phyloP scores from a whole-genome alignment of 108 stramenopile genomes.

The Fistulifera solaris region DNA sequence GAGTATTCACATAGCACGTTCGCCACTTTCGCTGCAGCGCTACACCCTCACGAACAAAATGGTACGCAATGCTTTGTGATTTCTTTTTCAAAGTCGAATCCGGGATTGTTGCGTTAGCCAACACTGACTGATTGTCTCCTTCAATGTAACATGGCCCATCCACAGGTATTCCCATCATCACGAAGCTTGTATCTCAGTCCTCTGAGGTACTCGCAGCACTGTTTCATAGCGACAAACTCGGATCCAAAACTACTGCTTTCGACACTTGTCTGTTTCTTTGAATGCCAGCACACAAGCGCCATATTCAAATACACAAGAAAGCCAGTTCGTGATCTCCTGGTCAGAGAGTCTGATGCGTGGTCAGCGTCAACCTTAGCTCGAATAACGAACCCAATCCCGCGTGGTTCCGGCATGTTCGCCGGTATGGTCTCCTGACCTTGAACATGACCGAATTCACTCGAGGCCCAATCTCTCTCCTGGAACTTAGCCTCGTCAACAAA shows the following conservation, averaged over 20 bases:
- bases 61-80: conserved; percentile 4
- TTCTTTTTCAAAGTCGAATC: conserved; percentile 3
- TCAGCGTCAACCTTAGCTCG: conserved; percentile 21
- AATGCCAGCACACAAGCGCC: conserved; percentile 26
- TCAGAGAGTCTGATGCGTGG: conserved; percentile 25
- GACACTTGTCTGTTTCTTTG: conserved; percentile 28
- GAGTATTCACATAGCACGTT: conserved; percentile 21
- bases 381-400: conserved; percentile 20
- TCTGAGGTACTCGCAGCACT: conserved; percentile 23
- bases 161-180: conserved; percentile 36
- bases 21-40: conserved; percentile 20
- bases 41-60: conserved; percentile 5
- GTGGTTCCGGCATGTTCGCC: conserved; percentile 16
- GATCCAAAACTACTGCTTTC: conserved; percentile 15
- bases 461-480: conserved; percentile 20
- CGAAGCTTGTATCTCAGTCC: conserved; percentile 45
- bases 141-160: not conserved
- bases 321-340: conserved; percentile 20
- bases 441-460: conserved; percentile 14
- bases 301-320: conserved; percentile 20
- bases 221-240: conserved; percentile 48
- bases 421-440: conserved; percentile 19
- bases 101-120: conserved; percentile 1
- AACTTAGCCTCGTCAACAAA: conserved; percentile 14
- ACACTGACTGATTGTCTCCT: conserved; percentile 1